Percentiles rank a stretch among this genome's conserved stretches.
Evolutionary conservation across 768 basidiomycete genomes (phyloP).

Genomic region (Kwoniella bestiolae): DNA sequence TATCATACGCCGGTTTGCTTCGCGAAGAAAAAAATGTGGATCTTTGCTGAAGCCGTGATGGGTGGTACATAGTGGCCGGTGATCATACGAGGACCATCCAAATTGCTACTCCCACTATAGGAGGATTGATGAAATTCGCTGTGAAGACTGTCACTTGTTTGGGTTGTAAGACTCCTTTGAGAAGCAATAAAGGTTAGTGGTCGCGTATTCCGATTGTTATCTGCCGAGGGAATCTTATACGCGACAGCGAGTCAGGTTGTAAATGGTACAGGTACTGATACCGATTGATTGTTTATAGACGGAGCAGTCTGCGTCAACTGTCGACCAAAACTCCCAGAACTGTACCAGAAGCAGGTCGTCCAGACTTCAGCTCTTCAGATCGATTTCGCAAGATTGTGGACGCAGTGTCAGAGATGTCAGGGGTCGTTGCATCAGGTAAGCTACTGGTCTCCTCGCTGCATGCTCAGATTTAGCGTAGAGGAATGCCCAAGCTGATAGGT

Average conservation of each 20-base stretch:
- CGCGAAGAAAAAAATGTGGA: no score
- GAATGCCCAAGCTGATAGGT: no score
- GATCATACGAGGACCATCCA: slow-evolving; percentile 95
- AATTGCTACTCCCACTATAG: slow-evolving; percentile 93
- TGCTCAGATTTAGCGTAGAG: neutral
- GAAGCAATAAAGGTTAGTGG: slow-evolving; percentile 74
- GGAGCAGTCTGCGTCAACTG: slow-evolving; percentile 96
- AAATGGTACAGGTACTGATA: no score
- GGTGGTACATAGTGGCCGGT: slow-evolving; percentile 71
- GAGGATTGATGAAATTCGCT: slow-evolving; percentile 98
- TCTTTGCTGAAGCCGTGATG: neutral
- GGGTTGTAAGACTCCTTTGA: slow-evolving; percentile 89
- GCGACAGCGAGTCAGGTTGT: no score
- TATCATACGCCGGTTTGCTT: no score
- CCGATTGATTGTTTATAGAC: slow-evolving; percentile 67
- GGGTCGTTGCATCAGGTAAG: slow-evolving; percentile 85
- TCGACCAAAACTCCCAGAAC: slow-evolving; percentile 76
- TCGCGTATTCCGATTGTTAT: no score
- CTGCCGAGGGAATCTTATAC: no score
- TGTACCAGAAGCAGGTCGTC: slow-evolving; percentile 82
- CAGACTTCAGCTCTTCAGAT: slow-evolving; percentile 80
- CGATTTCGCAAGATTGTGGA: slow-evolving; percentile 93
- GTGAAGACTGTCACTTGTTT: slow-evolving; percentile 94
- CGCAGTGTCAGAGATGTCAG: slow-evolving; percentile 97
- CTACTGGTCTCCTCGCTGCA: neutral